phyloP scores from a whole-genome alignment of 83 land plant species.

The Isoetes engelmannii region DNA sequence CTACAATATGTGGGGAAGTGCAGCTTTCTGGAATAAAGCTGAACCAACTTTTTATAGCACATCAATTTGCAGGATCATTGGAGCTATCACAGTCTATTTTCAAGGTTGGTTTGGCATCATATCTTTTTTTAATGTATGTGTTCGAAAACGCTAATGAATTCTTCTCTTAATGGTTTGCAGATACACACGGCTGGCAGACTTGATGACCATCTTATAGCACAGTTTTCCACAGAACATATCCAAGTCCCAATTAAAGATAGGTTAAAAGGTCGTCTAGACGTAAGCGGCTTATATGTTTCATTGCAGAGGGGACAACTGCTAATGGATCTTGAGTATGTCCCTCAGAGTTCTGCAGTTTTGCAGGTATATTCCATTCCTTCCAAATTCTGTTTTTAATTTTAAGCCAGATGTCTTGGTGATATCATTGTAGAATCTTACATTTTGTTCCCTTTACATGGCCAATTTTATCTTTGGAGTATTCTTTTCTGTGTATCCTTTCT shows the following conservation, averaged over 20 bases:
- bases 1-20: slow-evolving; percentile 69
- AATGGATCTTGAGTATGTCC: slow-evolving; percentile 51
- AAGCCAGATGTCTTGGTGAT: not conserved
- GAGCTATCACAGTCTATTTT: slow-evolving; percentile 49
- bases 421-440: not conserved
- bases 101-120: slow-evolving; percentile 37
- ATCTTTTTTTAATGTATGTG: too few species aligned
- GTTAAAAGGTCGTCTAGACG: too few species aligned
- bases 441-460: too few species aligned
- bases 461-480: too few species aligned
- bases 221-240: slow-evolving; percentile 2
- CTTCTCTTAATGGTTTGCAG: slow-evolving; percentile 34
- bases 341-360: slow-evolving; percentile 55
- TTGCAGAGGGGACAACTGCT: slow-evolving; percentile 88
- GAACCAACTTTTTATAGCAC: slow-evolving; percentile 87
- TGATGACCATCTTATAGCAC: slow-evolving; percentile 72
- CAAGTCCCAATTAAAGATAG: not conserved
- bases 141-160: not conserved
- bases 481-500: too few species aligned
- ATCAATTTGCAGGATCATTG: slow-evolving; percentile 65
- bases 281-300: slow-evolving; percentile 37
- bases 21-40: slow-evolving; percentile 75
- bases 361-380: slow-evolving; percentile 44
- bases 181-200: slow-evolving; percentile 79
- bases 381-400: not conserved